These are phyloP conservation scores for Penicillium sp. DNA, from an alignment of 2,329 filamentous ascomycete species.

Conservation along the genomic window DNA sequence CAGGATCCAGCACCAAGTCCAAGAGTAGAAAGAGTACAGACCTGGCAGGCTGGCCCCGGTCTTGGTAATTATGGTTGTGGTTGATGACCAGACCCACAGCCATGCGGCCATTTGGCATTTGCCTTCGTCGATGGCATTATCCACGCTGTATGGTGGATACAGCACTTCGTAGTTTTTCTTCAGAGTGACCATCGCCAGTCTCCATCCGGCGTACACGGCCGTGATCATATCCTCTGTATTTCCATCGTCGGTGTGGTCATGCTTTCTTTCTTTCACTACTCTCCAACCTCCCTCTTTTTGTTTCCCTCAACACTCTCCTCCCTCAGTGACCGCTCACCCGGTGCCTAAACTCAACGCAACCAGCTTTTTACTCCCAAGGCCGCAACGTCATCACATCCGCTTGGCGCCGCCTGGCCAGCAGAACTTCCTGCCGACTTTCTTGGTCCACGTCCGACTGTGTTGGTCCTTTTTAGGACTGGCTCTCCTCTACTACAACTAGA, in stretches of 20 bases:
- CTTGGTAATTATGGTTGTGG: neutral
- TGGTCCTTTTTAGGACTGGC: neutral
- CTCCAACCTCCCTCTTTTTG: slow-evolving; percentile 11
- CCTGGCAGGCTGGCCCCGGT: neutral
- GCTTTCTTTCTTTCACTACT: neutral
- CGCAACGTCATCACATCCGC: slow-evolving; percentile 21
- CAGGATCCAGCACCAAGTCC: no score
- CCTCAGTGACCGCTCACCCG: neutral
- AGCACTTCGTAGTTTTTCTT: neutral
- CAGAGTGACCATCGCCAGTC: neutral
- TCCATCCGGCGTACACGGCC: neutral
- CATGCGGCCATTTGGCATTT: slow-evolving; percentile 2
- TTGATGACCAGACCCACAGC: slow-evolving; percentile 1
- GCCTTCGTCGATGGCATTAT: slow-evolving; percentile 1
- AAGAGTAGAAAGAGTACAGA: neutral
- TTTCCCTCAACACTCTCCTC: neutral
- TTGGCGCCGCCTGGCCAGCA: slow-evolving; percentile 11
- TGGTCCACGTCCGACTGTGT: neutral
- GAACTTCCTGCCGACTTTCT: slow-evolving; percentile 7
- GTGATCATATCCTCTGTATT: neutral
- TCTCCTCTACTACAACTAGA: neutral
- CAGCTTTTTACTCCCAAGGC: slow-evolving; percentile 1
- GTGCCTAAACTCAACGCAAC: slow-evolving; percentile 3
- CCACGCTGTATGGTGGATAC: neutral
- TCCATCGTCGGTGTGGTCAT: neutral